Evolutionary conservation across 2,329 filamentous ascomycete genomes (phyloP), one percentile per base, ranked within the genome.

Genomic region (Lecanosticta acicola): DNA sequence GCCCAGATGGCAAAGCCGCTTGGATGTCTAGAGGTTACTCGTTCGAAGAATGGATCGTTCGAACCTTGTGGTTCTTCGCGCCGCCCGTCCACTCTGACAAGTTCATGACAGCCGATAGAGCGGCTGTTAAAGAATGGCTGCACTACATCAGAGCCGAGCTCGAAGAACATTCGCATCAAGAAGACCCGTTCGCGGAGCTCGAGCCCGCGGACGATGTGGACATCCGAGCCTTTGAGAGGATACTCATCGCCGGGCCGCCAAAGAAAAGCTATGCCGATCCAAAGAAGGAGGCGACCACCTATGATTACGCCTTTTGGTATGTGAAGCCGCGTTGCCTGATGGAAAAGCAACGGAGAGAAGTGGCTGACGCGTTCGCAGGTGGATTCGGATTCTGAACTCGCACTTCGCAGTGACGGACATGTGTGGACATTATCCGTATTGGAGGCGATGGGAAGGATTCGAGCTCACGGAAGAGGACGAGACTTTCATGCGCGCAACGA

Each of bases 231-330:
- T 37, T 36, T n/a, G n/a, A 7, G 3, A 19, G 18, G 7, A 13
- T 43, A 17, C 37, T 37, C 14, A 19, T 9, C 17, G 33, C 18
- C n/a, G 41, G 32, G 3, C 29, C 29, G 10, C 33, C 41, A 4
- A 32, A 33, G n/a, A 17, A 34, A n/a, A 42, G 40, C 29, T 20
- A 14, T 11, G 9, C 9, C 9, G 13, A 19, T 17, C 29, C 40
- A 4, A 19, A 17, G 4, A 13, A 43, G 16, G 3, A 43, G 20
- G 32, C 41, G 4, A 29, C 39, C 20, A 19, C 37, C 13, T 3
- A 13, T 19, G 41, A 37, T 16, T 43, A 43, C 16, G 41, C 41
- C 3, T 43, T 36, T 17, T 43, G 41, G 41, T n/a, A n/a, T n/a
- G n/a, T n/a, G n/a, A n/a, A n/a, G n/a, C n/a, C n/a, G n/a, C n/a